Conservation (phyloP, 2,329 filamentous ascomycete species). For the Hypoxylon sp. region DNA sequence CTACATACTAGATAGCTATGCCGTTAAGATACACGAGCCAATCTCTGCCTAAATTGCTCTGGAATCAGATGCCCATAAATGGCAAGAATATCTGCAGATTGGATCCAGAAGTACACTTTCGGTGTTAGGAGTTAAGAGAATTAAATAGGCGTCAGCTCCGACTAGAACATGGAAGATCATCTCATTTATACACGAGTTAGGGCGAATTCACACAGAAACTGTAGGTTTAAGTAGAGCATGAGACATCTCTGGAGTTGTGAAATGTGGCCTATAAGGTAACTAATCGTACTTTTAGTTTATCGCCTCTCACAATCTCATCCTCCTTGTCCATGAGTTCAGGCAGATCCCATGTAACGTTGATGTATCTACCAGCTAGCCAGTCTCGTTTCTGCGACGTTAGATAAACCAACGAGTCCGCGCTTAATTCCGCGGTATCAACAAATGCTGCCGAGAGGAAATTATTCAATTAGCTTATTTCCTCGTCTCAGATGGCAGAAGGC, state of each 20-base stretch:
- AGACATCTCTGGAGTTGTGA: background rate
- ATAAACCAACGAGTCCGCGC: slow-evolving; percentile 53
- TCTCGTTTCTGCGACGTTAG: slow-evolving; percentile 51
- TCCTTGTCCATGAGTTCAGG: slow-evolving; percentile 54
- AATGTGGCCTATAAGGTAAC: slow-evolving; percentile 42
- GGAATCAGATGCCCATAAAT: background rate
- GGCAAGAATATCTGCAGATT: background rate
- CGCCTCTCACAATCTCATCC: slow-evolving; percentile 52
- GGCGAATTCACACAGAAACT: background rate
- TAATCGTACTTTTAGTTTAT: slow-evolving; percentile 51
- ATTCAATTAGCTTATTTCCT: slow-evolving; percentile 15
- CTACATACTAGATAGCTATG: background rate
- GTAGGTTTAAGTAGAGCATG: background rate
- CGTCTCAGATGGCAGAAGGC: background rate
- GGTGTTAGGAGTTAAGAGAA: background rate
- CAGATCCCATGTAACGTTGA: slow-evolving; percentile 59
- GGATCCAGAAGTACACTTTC: background rate
- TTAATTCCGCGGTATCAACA: slow-evolving; percentile 49
- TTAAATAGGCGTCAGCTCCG: too few relatives aligned
- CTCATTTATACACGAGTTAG: background rate
- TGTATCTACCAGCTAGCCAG: slow-evolving; percentile 57
- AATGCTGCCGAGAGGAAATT: slow-evolving; percentile 41
- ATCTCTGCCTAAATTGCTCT: background rate
- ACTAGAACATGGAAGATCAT: background rate
- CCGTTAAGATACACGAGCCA: background rate